Evolutionary conservation across 2,329 filamentous ascomycete genomes (phyloP), one percentile per base, ranked within the genome.

Genomic region (Neocucurbitaria cava): DNA sequence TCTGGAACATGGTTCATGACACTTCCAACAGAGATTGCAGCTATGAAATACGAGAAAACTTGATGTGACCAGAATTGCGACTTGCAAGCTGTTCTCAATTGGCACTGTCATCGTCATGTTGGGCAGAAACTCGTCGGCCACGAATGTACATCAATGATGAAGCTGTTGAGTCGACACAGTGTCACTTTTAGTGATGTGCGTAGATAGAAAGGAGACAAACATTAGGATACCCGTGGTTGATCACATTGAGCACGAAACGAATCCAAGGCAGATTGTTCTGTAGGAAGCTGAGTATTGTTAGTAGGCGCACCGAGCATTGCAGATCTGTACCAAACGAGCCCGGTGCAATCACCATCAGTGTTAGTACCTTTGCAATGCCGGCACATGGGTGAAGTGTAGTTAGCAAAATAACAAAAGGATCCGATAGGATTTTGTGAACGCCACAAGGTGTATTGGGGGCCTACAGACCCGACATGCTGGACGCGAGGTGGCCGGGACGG

Each of bases 41-140:
- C 56, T 15, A 65, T 59, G 13, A 52, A 42, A 5, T 62, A 62
- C 9, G 58, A 63, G 4, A 54, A 26, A 2, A 49, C 38, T n/a
- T 9, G 58, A 57, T 15, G 51, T 28, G 8, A 49, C 13, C 7
- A 61, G 35, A 21, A 62, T 38, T 7, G 43, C 41, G 13, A 59
- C 40, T 20, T 63, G 54, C 11, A 15, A 26, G 2, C 58, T 24
- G 41, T 59, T 61, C n/a, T 63, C 55, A 28, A 63, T 61, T 1
- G 60, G 55, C 18, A 61, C 45, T 2, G 3, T 15, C 11, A 15
- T 18, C 41, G 46, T 36, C 30, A 43, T 46, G 13, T 6, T 31
- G 24, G 26, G 24, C 24, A 23, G 21, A 24, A 13, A n/a, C n/a
- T n/a, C n/a, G 10, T 1, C 20, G 21, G 20, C 38, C 11, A 24